A percentile compares a stretch with the other conserved stretches of the same genome.
phyloP scores from a whole-genome alignment of 2,329 filamentous ascomycete species.

The Karstenula rhodostoma region DNA sequence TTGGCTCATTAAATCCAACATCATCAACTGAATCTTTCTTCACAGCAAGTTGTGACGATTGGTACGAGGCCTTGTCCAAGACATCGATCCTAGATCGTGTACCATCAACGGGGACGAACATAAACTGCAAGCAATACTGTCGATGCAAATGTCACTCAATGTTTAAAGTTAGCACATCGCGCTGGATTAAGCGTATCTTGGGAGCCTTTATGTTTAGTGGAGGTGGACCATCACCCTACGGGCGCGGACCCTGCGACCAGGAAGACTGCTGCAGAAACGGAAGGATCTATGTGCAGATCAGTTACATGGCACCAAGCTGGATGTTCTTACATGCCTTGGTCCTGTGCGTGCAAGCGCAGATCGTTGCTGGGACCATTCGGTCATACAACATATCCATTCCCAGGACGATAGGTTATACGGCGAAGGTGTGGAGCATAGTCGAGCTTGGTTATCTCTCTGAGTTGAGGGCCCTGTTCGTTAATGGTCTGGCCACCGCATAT shows the following conservation, averaged over 20 bases:
- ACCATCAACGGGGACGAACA: neutral
- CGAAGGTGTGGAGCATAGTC: slow-evolving; percentile 18
- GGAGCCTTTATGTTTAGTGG: slow-evolving; percentile 13
- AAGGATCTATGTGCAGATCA: slow-evolving; percentile 11
- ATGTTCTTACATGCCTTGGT: slow-evolving; percentile 12
- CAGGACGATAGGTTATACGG: slow-evolving; percentile 9
- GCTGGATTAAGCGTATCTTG: slow-evolving; percentile 12
- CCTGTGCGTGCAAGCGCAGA: slow-evolving; percentile 12
- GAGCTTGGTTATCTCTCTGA: slow-evolving; percentile 16
- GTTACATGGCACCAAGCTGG: slow-evolving; percentile 15
- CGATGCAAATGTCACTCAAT: neutral
- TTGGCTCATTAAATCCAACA: neutral
- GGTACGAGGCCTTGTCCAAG: neutral
- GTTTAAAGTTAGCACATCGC: neutral
- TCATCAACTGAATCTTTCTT: neutral
- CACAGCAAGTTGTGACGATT: neutral
- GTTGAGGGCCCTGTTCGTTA: slow-evolving; percentile 7
- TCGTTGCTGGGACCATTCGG: neutral
- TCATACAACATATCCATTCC: slow-evolving; percentile 11
- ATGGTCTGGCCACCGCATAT: slow-evolving; percentile 3
- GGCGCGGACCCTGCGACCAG: slow-evolving; percentile 13
- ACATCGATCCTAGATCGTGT: neutral
- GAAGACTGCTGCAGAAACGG: slow-evolving; percentile 10
- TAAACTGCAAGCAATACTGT: neutral
- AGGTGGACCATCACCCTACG: slow-evolving; percentile 10